These are phyloP conservation scores for Hericium erinaceus DNA, from an alignment of 768 basidiomycete genomes.

Conservation along the genomic window DNA sequence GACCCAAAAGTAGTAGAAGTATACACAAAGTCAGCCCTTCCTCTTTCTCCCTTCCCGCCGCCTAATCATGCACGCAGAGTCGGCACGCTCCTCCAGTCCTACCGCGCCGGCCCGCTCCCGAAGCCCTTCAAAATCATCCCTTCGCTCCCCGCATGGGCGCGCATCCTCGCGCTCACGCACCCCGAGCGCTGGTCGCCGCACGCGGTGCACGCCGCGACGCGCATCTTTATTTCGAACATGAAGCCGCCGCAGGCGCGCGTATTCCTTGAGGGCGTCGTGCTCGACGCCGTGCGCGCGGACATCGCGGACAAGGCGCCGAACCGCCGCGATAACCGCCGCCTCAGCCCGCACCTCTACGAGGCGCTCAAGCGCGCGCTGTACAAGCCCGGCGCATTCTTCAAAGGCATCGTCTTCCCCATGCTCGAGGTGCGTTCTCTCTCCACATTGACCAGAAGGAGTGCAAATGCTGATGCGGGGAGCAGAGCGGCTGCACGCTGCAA, in stretches of 20 bases:
- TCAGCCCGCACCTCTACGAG: conserved; percentile 91
- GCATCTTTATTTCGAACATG: conserved; percentile 93
- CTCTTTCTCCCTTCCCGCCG: background rate
- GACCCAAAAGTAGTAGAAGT: conserved; percentile 90
- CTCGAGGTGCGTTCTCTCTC: conserved; percentile 56
- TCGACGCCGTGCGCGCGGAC: conserved; percentile 85
- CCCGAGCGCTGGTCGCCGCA: conserved; percentile 96
- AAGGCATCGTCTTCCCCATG: conserved; percentile 93
- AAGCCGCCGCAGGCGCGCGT: conserved; percentile 91
- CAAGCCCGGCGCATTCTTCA: conserved; percentile 97
- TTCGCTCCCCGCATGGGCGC: conserved; percentile 91
- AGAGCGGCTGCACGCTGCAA: conserved; percentile 82
- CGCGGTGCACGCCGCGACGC: conserved; percentile 88
- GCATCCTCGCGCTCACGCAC: conserved; percentile 84
- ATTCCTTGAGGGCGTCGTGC: conserved; percentile 84
- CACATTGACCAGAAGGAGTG: background rate
- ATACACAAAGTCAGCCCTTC: conserved; percentile 71
- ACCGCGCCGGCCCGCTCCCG: conserved; percentile 90
- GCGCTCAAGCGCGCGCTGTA: conserved; percentile 87
- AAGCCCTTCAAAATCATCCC: conserved; percentile 99
- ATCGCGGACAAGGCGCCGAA: conserved; percentile 39
- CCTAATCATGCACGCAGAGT: conserved; percentile 40
- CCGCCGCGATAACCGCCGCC: conserved; percentile 54
- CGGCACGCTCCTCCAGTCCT: conserved; percentile 74
- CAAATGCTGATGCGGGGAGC: background rate